Conservation (phyloP, 1,284 basidiomycete species). For the Papiliotrema fonsecae region DNA sequence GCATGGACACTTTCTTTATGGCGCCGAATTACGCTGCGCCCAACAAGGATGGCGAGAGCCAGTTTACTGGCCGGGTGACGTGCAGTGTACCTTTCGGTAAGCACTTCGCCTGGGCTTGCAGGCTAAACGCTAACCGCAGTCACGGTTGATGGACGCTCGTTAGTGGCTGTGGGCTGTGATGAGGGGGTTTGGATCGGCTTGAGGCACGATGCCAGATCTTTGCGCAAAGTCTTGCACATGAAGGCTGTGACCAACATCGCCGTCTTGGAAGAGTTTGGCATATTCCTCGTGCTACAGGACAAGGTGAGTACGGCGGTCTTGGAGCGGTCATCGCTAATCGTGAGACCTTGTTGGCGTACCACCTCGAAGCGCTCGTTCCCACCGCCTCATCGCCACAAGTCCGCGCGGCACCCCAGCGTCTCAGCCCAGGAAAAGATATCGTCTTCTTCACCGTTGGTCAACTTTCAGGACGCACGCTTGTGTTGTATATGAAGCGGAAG, state of each 20-base stretch:
- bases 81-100: constrained; percentile 88
- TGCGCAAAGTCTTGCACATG: constrained; percentile 82
- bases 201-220: constrained; percentile 75
- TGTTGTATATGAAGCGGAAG: constrained; percentile 94
- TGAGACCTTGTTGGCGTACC: constrained; percentile 62
- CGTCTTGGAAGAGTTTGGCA: constrained; percentile 89
- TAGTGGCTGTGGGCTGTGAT: constrained; percentile 88
- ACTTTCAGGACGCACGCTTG: constrained; percentile 73
- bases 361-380: constrained; percentile 91
- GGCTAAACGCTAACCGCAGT: constrained; percentile 48
- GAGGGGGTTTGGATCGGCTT: constrained; percentile 98
- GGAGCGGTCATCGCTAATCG: neutral
- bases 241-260: constrained; percentile 89
- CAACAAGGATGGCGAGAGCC: constrained; percentile 59
- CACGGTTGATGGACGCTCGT: constrained; percentile 71
- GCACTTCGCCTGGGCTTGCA: constrained; percentile 36
- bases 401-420: constrained; percentile 64
- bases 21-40: constrained; percentile 55
- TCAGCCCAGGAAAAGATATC: constrained; percentile 76
- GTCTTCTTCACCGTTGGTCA: constrained; percentile 91
- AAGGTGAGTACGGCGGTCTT: constrained; percentile 55
- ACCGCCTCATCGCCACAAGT: constrained; percentile 51
- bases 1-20: constrained; percentile 74
- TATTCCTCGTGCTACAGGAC: constrained; percentile 90
- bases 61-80: constrained; percentile 82